Evolutionary conservation across 2,329 filamentous ascomycete species (phyloP), one percentile per base, ranked within the genome.

Genomic region (Aspergillus phoenicis): DNA sequence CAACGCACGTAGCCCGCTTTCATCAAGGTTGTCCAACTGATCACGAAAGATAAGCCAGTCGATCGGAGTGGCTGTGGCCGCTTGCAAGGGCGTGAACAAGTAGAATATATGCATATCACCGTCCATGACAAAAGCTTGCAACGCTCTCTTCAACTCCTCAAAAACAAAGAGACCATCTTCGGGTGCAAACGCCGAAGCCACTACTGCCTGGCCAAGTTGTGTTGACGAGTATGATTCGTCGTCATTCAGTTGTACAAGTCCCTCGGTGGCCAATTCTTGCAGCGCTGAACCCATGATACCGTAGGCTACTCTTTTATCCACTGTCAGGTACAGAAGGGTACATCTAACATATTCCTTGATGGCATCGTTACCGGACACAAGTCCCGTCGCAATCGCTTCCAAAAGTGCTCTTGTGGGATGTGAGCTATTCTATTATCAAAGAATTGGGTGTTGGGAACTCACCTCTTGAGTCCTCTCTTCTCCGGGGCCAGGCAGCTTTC

Each of bases 51-150:
- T 83, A 56, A 85, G 84, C 90, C 90, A 93, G 67, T 91, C 89
- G 59, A 93, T 83, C 8, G 80, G 77, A 3, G 82, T 76, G 17
- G 67, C 70, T 39, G 69, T 70, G 8, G 75, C 72, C 22, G 74
- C 71, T 61, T 91, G 87, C 2, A 93, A 83, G 0, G 90, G 90
- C 0, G 90, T 92, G 64, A 93, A 92, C 39, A 86, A 87, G 71
- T 93, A 93, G 51, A 92, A 83, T 11, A 91, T 84, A 68, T 93
- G 90, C 87, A 93, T 88, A 64, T 93, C 90, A 4, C 89, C 88
- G 69, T 93, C 89, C 85, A 93, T 88, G 11, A 92, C 90, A 69
- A 93, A 93, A 1, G 88, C 88, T 62, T 84, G 81, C 2, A 93
- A 80, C 0, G 90, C 88, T 65, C 84, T 84, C 60, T 82, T 82